Evolutionary conservation across 331 rosid species (phyloP), one percentile per base, ranked within the genome.

Genomic region (Quercus lobata): DNA sequence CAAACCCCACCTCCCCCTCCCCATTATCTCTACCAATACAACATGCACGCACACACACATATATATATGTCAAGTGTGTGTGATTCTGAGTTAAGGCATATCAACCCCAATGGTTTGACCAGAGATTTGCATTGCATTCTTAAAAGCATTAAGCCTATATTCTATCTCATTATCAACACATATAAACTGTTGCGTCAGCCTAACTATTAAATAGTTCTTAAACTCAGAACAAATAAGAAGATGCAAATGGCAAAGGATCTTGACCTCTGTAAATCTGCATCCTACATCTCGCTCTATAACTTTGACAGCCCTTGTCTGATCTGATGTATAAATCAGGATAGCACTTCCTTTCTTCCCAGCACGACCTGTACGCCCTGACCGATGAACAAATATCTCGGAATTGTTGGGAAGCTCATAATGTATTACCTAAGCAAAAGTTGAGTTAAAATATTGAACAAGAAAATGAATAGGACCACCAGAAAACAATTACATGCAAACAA

Each of bases 291-390:
- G 91, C 86, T 96, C 99, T 77, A 96, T 93, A 25, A 75, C 22
- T 86, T 55, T 90, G 35, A 93, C 89, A 75, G 89, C 85, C 89
- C 92, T 91, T 21, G 86, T 14, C 82, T 96, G 95, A 58, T 83
- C 93, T 17, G 84, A 90, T 3, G 93, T 69, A 84, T 96, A 78
- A 24, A 96, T 80, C 74, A 92, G 92, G 86, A 96, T 88, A 56
- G 97, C 99, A 77, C 83, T 74, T 78, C 99, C 99, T 84, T 89
- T 96, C 92, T 89, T 96, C 77, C 99, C 99, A 76, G 99, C 98
- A 83, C 99, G 97, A 37, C 99, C 99, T 65, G 99, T 96, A 75
- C 99, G 86, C 53, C 99, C 99, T 3, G 99, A 93, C 81, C 99
- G 94, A 76, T 96, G 99, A 80, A 96, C 98, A 91, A 96, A 96